Evolutionary conservation across 139 green algal genomes (phyloP).

Genomic region (Tetradesmus lagerheimii): DNA sequence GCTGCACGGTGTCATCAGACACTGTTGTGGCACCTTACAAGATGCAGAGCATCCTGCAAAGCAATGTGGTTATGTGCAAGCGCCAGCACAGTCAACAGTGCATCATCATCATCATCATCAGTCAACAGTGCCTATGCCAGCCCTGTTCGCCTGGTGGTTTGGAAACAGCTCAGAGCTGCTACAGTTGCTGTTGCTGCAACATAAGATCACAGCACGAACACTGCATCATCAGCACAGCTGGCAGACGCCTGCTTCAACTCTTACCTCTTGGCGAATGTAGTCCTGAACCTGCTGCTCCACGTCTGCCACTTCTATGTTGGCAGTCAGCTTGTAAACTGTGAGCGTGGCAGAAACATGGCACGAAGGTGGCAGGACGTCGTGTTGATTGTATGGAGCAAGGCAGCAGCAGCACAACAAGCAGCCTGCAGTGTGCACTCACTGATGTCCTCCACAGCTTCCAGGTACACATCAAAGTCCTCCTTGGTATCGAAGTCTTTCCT

Average conservation of each 20-base stretch:
- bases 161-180: background rate
- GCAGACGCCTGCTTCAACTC: background rate
- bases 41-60: background rate
- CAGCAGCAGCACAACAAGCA: background rate
- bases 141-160: too few species aligned
- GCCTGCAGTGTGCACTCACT: slow-evolving; percentile 21
- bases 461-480: slow-evolving; percentile 34
- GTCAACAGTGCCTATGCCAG: too few species aligned
- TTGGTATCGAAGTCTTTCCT: slow-evolving; percentile 12
- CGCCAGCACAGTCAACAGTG: too few species aligned
- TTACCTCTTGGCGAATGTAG: slow-evolving; percentile 35
- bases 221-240: background rate
- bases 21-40: background rate
- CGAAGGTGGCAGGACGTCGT: too few species aligned
- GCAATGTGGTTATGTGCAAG: background rate
- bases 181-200: background rate
- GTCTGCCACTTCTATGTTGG: slow-evolving; percentile 37
- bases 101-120: too few species aligned
- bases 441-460: slow-evolving; percentile 44
- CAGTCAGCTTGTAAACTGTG: slow-evolving; percentile 43
- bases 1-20: too few species aligned
- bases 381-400: background rate
- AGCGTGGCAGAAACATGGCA: background rate
- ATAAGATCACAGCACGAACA: too few species aligned
- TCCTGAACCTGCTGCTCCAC: slow-evolving; percentile 42